phyloP scores from a whole-genome alignment of 495 filamentous ascomycete species.

The Astrothelium macrocarpum region DNA sequence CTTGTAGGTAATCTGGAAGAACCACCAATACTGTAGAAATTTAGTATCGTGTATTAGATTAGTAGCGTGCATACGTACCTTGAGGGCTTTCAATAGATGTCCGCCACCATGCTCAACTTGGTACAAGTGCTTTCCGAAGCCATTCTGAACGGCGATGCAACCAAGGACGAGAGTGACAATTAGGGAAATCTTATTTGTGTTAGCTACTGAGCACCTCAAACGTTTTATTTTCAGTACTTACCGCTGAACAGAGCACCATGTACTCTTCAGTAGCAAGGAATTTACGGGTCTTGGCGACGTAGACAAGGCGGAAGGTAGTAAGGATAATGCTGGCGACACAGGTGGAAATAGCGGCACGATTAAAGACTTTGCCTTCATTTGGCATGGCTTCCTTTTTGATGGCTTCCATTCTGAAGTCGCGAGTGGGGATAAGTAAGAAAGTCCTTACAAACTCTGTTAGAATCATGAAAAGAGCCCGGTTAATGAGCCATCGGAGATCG shows the following conservation, averaged over 20 bases:
- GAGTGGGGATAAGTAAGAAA: neutral
- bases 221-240: neutral
- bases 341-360: neutral
- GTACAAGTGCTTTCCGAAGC: neutral
- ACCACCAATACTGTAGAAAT: slow-evolving; percentile 12
- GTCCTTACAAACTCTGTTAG: neutral
- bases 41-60: neutral
- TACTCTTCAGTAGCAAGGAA: neutral
- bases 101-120: neutral
- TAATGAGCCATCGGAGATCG: neutral
- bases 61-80: neutral
- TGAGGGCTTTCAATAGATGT: neutral
- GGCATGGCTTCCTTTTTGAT: neutral
- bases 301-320: neutral
- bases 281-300: neutral
- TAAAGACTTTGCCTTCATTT: neutral
- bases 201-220: neutral
- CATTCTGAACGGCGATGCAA: neutral
- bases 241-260: neutral
- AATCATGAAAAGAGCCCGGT: neutral
- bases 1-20: slow-evolving; percentile 16
- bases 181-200: neutral
- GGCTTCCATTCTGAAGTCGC: neutral
- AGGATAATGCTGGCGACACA: neutral
- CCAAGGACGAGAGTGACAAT: neutral